Evolutionary conservation across 169 alveolate genomes (phyloP).

Genomic region (Eimeria necatrix): DNA sequence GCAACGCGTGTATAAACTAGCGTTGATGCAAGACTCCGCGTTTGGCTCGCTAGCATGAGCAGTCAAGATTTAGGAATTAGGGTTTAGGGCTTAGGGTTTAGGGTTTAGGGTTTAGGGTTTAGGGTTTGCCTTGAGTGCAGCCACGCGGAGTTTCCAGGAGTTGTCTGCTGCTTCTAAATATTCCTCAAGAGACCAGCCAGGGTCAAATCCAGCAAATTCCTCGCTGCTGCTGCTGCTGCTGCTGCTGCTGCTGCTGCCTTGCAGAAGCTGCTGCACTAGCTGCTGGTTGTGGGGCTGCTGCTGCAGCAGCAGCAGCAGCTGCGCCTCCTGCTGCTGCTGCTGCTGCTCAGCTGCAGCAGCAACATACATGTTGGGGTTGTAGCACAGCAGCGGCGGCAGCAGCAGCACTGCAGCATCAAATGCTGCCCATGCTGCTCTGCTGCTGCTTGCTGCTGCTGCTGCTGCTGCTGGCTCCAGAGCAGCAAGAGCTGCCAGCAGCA

Average conservation of each 20-base stretch:
- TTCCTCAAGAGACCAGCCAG: neutral
- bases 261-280: no score
- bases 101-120: conserved; percentile 33
- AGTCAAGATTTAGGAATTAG: neutral
- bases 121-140: conserved; percentile 7
- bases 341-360: no score
- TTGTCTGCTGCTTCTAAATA: neutral
- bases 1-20: no score
- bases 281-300: no score
- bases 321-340: no score
- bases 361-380: neutral
- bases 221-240: neutral
- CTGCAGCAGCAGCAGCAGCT: no score
- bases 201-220: neutral
- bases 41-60: neutral
- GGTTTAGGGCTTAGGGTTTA: neutral
- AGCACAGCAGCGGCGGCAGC: neutral
- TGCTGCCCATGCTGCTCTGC: neutral
- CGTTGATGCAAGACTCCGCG: neutral
- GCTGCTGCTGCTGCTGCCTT: no score
- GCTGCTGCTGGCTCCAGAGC: no score
- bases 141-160: neutral
- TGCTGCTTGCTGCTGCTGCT: no score
- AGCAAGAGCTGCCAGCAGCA: neutral
- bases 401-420: neutral